A percentile compares a stretch with the other conserved stretches of the same genome.
Conservation (phyloP, 2,329 filamentous ascomycete genomes). For the Fusarium palustre region DNA sequence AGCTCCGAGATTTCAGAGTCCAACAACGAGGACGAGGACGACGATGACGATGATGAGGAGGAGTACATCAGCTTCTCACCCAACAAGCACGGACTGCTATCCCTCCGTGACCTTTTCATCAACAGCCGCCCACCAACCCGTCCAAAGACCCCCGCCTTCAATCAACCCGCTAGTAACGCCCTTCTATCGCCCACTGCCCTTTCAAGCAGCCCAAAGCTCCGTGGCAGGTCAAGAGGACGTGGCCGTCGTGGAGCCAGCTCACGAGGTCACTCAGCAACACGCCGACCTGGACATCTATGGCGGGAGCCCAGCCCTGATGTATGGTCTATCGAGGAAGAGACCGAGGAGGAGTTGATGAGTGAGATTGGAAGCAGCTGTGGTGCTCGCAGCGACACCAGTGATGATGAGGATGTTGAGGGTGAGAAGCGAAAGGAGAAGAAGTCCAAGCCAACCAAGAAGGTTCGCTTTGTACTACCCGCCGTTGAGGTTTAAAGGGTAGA, state of each 20-base stretch:
- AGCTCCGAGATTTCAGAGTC: constrained; percentile 56
- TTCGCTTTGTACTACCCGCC: constrained; percentile 65
- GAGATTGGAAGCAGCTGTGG: constrained; percentile 54
- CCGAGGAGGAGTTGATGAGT: constrained; percentile 64
- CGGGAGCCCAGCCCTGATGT: constrained; percentile 69
- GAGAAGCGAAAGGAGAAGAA: constrained; percentile 46
- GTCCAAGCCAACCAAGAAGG: constrained; percentile 67
- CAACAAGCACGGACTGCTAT: constrained; percentile 55
- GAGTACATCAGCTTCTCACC: constrained; percentile 63
- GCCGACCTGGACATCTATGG: constrained; percentile 61
- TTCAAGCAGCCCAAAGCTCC: constrained; percentile 45
- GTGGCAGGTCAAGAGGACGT: constrained; percentile 48
- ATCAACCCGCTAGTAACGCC: constrained; percentile 48
- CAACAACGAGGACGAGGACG: constrained; percentile 61
- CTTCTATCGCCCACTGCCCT: constrained; percentile 44
- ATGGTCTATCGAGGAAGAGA: constrained; percentile 70
- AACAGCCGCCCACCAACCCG: constrained; percentile 51
- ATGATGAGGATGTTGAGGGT: constrained; percentile 32
- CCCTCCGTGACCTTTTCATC: constrained; percentile 58
- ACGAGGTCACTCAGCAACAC: constrained; percentile 48
- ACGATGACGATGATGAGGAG: constrained; percentile 62
- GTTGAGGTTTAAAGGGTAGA: constrained; percentile 49
- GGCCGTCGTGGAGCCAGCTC: constrained; percentile 46
- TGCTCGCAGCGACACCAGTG: constrained; percentile 49
- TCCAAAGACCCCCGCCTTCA: constrained; percentile 50